Conservation (phyloP, 805 yeast genomes). For the Sugiyamaella mastotermitis region DNA sequence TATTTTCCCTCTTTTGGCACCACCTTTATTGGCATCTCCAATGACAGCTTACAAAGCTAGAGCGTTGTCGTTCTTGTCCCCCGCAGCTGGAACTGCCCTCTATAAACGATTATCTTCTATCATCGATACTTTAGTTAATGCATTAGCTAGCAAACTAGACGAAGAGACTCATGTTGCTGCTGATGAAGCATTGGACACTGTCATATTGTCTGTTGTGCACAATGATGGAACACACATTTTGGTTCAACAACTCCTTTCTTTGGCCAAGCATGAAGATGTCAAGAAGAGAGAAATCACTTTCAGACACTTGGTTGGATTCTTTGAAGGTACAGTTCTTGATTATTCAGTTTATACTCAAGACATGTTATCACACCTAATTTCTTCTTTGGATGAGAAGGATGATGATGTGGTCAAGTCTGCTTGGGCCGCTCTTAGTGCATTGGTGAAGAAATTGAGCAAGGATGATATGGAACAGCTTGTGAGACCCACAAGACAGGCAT, state of each 20-base stretch:
- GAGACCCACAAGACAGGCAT: constrained; percentile 70
- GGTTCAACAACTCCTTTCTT: constrained; percentile 68
- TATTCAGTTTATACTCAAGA: constrained; percentile 67
- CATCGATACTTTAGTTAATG: constrained; percentile 65
- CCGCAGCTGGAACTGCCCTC: constrained; percentile 82
- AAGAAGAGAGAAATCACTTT: constrained; percentile 42
- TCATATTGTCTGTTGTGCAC: constrained; percentile 67
- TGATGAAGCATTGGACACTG: constrained; percentile 55
- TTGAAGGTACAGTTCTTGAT: constrained; percentile 58
- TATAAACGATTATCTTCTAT: constrained; percentile 67
- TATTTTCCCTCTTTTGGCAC: constrained; percentile 89
- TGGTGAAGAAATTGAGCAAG: constrained; percentile 70
- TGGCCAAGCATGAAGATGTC: constrained; percentile 71
- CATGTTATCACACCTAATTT: constrained; percentile 62
- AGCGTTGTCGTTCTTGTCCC: constrained; percentile 79
- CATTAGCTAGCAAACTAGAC: constrained; percentile 38
- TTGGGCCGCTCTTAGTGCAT: constrained; percentile 55
- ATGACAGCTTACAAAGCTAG: constrained; percentile 79
- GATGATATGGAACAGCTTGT: constrained; percentile 71
- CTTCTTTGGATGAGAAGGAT: constrained; percentile 67
- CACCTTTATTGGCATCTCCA: constrained; percentile 76
- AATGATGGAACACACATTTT: constrained; percentile 80
- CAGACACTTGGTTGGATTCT: constrained; percentile 59
- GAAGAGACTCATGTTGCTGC: constrained; percentile 37
- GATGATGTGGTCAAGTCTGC: constrained; percentile 57